Percentiles rank a stretch among this genome's conserved stretches.
phyloP scores from a whole-genome alignment of 1,284 basidiomycete genomes.

The Trichosporon inkin region DNA sequence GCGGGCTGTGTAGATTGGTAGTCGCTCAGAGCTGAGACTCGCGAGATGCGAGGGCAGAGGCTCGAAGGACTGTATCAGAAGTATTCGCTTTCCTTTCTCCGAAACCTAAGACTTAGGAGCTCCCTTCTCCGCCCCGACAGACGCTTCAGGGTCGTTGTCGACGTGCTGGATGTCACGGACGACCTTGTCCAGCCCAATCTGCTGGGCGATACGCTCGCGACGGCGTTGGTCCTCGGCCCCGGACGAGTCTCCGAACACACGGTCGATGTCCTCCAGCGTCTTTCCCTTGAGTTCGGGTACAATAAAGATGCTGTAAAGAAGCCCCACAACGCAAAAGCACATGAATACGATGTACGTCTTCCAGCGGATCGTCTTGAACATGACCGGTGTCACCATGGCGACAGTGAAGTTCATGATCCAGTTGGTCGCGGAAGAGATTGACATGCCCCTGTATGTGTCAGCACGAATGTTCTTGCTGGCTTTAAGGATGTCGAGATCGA shows the following conservation, averaged over 20 bases:
- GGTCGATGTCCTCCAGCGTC: constrained; percentile 44
- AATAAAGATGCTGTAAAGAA: constrained; percentile 41
- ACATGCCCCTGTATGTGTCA: constrained; percentile 49
- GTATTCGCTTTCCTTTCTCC: too few relatives aligned
- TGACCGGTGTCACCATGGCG: constrained; percentile 34
- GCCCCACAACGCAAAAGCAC: constrained; percentile 45
- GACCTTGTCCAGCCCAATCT: constrained; percentile 49
- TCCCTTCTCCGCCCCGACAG: not conserved
- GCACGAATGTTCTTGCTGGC: constrained; percentile 7
- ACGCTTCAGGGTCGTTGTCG: constrained; percentile 20
- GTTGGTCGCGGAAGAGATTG: constrained; percentile 41
- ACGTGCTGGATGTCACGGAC: constrained; percentile 39
- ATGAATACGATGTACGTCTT: constrained; percentile 49
- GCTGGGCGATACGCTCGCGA: constrained; percentile 43
- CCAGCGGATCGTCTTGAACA: constrained; percentile 43
- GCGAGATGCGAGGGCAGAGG: too few relatives aligned
- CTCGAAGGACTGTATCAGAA: too few relatives aligned
- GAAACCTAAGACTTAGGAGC: too few relatives aligned
- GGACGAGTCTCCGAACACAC: constrained; percentile 41
- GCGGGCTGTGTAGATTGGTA: too few relatives aligned
- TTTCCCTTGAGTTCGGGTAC: constrained; percentile 44
- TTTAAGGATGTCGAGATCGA: too few relatives aligned
- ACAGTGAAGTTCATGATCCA: constrained; percentile 46
- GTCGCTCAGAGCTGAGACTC: too few relatives aligned
- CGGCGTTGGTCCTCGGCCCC: constrained; percentile 43